phyloP scores from a whole-genome alignment of 2,329 filamentous ascomycete species.

The Ramularia collo-cygni region DNA sequence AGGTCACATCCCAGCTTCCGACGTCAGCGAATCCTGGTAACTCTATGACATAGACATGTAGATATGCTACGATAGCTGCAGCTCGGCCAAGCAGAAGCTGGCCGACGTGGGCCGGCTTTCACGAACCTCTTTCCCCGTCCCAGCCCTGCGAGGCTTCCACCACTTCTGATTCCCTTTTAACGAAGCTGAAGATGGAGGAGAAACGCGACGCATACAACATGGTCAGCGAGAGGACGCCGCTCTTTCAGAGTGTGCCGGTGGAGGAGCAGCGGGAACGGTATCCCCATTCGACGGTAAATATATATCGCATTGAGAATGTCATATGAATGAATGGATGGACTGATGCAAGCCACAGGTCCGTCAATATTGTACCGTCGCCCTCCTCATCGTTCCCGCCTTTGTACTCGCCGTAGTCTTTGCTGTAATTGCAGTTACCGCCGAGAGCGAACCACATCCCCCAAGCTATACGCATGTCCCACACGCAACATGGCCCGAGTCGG shows the following conservation, averaged over 20 bases:
- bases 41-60: conserved; percentile 13
- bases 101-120: not conserved
- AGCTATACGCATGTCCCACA: conserved; percentile 27
- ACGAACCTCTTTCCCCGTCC: no score
- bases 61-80: conserved; percentile 11
- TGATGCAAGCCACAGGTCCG: conserved; percentile 38
- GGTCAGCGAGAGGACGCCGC: conserved; percentile 56
- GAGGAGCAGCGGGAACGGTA: conserved; percentile 49
- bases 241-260: conserved; percentile 58
- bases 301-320: conserved; percentile 7
- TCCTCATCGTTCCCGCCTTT: conserved; percentile 33
- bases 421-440: conserved; percentile 32
- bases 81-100: conserved; percentile 15
- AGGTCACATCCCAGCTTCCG: not conserved
- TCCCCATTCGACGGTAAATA: conserved; percentile 31
- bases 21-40: conserved; percentile 8
- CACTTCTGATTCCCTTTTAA: not conserved
- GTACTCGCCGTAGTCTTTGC: conserved; percentile 32
- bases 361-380: conserved; percentile 58
- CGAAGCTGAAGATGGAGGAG: conserved; percentile 14
- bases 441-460: conserved; percentile 12
- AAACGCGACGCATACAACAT: conserved; percentile 26
- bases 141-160: conserved; percentile 1
- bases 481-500: conserved; percentile 35
- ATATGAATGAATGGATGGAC: not conserved